These are phyloP conservation scores for Combretum micranthum DNA, from an alignment of 345 rosid species.

Conservation along the genomic window DNA sequence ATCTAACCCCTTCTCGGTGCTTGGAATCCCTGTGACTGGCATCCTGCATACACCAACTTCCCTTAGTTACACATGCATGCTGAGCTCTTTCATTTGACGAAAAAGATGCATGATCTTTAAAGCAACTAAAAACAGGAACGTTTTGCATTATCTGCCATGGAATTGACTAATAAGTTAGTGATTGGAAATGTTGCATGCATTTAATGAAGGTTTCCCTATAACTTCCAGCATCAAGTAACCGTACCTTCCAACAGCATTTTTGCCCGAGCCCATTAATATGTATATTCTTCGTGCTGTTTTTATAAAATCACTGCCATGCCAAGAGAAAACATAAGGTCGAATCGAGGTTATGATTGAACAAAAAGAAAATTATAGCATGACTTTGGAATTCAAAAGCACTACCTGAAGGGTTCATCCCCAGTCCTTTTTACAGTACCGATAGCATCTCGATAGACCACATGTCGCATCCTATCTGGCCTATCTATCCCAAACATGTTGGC, in stretches of 20 bases:
- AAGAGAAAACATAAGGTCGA: not conserved
- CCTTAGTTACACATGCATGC: too few relatives aligned
- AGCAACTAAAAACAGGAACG: too few relatives aligned
- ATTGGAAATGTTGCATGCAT: too few relatives aligned
- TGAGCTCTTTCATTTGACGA: too few relatives aligned
- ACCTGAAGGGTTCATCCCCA: constrained; percentile 94
- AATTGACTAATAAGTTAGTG: too few relatives aligned
- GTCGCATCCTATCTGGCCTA: constrained; percentile 45
- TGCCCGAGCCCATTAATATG: constrained; percentile 47
- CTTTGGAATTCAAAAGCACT: not conserved
- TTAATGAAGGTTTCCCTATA: too few relatives aligned
- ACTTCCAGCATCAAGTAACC: too few relatives aligned
- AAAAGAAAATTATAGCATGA: not conserved
- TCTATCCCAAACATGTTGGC: constrained; percentile 75
- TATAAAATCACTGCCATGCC: constrained; percentile 46
- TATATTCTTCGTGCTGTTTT: constrained; percentile 67
- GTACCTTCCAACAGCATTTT: constrained; percentile 52
- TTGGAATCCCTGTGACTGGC: constrained; percentile 55
- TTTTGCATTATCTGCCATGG: too few relatives aligned
- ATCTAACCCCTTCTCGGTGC: constrained; percentile 49
- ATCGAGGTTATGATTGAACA: not conserved
- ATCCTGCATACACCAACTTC: constrained; percentile 31
- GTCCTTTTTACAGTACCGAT: constrained; percentile 47
- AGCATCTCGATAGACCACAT: constrained; percentile 64
- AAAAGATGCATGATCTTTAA: too few relatives aligned